A percentile compares a stretch with the other conserved stretches of the same genome.
These are phyloP conservation scores for Neurospora sp. DNA, from an alignment of 495 filamentous ascomycete species.

Conservation along the genomic window DNA sequence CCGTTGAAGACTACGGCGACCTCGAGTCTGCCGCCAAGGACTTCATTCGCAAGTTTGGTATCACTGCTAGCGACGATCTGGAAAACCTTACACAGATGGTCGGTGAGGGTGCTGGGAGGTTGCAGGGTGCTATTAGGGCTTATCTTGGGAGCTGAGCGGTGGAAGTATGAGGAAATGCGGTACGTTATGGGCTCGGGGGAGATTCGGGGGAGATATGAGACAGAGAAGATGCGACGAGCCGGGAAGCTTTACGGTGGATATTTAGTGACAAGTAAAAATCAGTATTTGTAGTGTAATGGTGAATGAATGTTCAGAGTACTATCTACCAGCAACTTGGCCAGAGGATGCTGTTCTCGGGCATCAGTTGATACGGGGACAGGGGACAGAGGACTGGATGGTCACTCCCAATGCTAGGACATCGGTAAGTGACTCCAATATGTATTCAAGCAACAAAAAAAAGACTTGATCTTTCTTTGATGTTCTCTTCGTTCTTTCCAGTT, in stretches of 20 bases:
- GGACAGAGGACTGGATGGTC: too few species aligned
- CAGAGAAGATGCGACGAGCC: background rate
- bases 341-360: background rate
- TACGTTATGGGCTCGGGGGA: background rate
- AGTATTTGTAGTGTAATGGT: background rate
- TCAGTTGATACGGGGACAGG: too few species aligned
- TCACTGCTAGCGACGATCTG: constrained; percentile 89
- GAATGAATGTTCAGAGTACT: background rate
- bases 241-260: background rate
- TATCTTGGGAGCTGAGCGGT: constrained; percentile 49
- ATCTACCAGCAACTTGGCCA: background rate
- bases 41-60: constrained; percentile 86
- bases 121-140: constrained; percentile 82
- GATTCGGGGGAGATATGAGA: background rate
- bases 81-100: constrained; percentile 75
- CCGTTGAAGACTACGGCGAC: constrained; percentile 67
- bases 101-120: constrained; percentile 71
- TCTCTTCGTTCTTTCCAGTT: too few species aligned
- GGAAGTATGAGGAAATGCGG: background rate
- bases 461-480: too few species aligned
- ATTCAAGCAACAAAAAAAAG: background rate
- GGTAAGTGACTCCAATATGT: background rate
- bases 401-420: too few species aligned
- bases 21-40: constrained; percentile 88
- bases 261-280: background rate